phyloP scores from a whole-genome alignment of 805 yeast genomes.

The Wickerhamomyces chaumierensis region DNA sequence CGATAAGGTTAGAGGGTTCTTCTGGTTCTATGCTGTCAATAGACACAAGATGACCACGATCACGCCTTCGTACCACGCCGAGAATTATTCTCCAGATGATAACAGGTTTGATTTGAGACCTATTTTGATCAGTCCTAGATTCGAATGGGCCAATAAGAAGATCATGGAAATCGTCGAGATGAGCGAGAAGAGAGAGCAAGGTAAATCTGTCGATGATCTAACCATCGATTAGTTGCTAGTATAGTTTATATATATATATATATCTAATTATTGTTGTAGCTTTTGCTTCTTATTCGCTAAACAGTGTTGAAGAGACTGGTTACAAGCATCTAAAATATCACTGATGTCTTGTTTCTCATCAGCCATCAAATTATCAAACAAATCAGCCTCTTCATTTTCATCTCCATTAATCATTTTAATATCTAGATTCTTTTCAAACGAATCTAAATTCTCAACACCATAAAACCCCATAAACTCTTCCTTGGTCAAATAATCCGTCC shows the following conservation, averaged over 20 bases:
- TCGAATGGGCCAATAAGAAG: slow-evolving; percentile 80
- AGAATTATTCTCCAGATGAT: slow-evolving; percentile 96
- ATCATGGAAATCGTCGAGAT: slow-evolving; percentile 71
- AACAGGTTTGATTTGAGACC: slow-evolving; percentile 94
- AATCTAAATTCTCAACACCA: slow-evolving; percentile 6
- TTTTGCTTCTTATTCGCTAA: no score
- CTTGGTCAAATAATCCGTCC: slow-evolving; percentile 37
- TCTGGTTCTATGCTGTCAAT: slow-evolving; percentile 88
- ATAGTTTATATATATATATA: no score
- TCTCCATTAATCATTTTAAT: slow-evolving; percentile 1
- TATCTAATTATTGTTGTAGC: no score
- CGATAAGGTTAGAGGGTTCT: slow-evolving; percentile 84
- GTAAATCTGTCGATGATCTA: slow-evolving; percentile 25
- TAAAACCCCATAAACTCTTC: slow-evolving; percentile 40
- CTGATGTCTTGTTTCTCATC: no score
- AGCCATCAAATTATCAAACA: no score
- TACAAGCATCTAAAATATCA: no score
- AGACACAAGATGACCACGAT: slow-evolving; percentile 96
- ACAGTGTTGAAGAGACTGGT: no score
- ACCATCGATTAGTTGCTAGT: slow-evolving; percentile 32
- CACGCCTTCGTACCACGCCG: slow-evolving; percentile 97
- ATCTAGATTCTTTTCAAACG: slow-evolving; percentile 10
- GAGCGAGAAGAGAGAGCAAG: slow-evolving; percentile 22
- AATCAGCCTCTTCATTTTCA: no score
- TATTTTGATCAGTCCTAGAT: slow-evolving; percentile 83